Percentiles rank a stretch among this genome's conserved stretches.
phyloP scores from a whole-genome alignment of 129 eudicot genomes.

The Pulicaria dysenterica region DNA sequence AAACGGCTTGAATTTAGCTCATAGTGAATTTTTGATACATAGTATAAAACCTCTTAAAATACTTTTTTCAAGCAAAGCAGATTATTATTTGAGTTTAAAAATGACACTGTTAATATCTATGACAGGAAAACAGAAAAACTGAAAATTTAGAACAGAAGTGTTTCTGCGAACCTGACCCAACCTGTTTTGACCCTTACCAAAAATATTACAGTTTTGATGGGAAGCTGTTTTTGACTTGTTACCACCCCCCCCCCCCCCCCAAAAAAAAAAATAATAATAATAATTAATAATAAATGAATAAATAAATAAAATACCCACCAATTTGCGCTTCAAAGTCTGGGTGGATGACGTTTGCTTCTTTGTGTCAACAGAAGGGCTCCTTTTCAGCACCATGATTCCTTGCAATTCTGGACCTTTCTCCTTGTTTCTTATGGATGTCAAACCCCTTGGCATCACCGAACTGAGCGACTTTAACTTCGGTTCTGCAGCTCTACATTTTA shows the following conservation, averaged over 20 bases:
- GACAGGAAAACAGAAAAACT: neutral
- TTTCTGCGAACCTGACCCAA: neutral
- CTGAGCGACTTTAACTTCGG: conserved; percentile 34
- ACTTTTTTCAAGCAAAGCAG: too few species aligned
- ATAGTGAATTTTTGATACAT: neutral
- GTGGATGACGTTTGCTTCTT: conserved; percentile 46
- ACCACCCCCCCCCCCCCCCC: neutral
- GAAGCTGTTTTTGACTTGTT: neutral
- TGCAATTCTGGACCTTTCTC: conserved; percentile 34
- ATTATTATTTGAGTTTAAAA: too few species aligned
- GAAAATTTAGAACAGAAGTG: neutral
- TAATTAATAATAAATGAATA: too few species aligned
- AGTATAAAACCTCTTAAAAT: too few species aligned
- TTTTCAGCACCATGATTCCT: conserved; percentile 30
- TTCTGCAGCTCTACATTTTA: conserved; percentile 36
- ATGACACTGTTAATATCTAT: neutral
- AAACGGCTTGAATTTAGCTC: neutral
- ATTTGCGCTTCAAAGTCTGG: conserved; percentile 63
- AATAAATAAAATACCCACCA: too few species aligned
- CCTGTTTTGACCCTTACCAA: neutral
- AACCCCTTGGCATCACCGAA: conserved; percentile 33
- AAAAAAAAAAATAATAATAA: too few species aligned
- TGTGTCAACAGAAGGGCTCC: conserved; percentile 30
- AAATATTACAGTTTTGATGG: neutral
- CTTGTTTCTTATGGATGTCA: conserved; percentile 35